Conservation (phyloP, 2,329 filamentous ascomycete genomes). For the Dactylella cylindrospora region DNA sequence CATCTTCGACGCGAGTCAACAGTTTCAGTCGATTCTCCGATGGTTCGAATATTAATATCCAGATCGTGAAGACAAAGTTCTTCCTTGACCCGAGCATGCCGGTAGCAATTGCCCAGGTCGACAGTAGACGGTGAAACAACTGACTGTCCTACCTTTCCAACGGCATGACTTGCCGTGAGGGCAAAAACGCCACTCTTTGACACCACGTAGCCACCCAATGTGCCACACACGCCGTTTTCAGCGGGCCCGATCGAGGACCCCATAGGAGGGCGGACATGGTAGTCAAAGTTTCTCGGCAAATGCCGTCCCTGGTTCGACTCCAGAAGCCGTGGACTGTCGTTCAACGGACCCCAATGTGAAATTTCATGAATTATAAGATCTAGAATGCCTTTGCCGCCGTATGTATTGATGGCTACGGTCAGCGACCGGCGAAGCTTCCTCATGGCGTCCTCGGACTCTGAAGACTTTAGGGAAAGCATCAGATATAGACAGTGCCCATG, state of each 20-base stretch:
- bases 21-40: slow-evolving; percentile 13
- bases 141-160: slow-evolving; percentile 10
- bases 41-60: slow-evolving; percentile 24
- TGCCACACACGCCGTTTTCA: slow-evolving; percentile 11
- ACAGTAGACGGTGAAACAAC: slow-evolving; percentile 29
- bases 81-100: slow-evolving; percentile 31
- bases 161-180: slow-evolving; percentile 23
- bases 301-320: slow-evolving; percentile 21
- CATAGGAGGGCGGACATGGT: slow-evolving; percentile 23
- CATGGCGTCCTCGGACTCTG: not conserved
- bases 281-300: slow-evolving; percentile 24
- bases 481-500: slow-evolving; percentile 40
- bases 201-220: slow-evolving; percentile 35
- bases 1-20: slow-evolving; percentile 35
- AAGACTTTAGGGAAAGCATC: slow-evolving; percentile 28
- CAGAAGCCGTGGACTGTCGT: slow-evolving; percentile 6
- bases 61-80: slow-evolving; percentile 31
- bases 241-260: slow-evolving; percentile 26
- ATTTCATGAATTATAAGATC: slow-evolving; percentile 31
- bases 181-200: slow-evolving; percentile 23
- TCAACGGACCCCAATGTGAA: not conserved
- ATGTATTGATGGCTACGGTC: slow-evolving; percentile 1
- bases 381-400: slow-evolving; percentile 8
- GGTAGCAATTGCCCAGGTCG: slow-evolving; percentile 23
- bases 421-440: slow-evolving; percentile 6